Evolutionary conservation across 2,329 filamentous ascomycete genomes (phyloP).

Genomic region (Fonsecaea multimorphosa): DNA sequence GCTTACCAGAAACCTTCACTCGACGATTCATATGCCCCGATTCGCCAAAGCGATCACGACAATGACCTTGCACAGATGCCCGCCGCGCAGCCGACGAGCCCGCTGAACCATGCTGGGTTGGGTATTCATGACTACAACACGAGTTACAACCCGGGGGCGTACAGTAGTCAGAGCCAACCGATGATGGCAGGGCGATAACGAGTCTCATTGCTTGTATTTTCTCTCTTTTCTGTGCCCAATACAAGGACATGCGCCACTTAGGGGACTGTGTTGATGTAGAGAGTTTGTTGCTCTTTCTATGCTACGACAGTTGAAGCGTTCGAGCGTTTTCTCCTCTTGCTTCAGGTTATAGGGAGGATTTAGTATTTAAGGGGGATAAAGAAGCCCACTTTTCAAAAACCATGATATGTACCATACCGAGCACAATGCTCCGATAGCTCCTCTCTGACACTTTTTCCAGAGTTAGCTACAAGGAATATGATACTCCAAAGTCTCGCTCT

Average conservation of each 20-base stretch:
- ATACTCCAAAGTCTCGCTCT: no score
- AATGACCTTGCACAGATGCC: conserved; percentile 45
- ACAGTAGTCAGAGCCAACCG: conserved; percentile 37
- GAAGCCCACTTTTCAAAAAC: neutral
- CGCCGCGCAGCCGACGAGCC: conserved; percentile 39
- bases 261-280: conserved; percentile 3
- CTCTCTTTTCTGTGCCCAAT: neutral
- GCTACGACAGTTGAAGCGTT: neutral
- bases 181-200: conserved; percentile 19
- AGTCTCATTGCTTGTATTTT: conserved; percentile 37
- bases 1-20: conserved; percentile 55
- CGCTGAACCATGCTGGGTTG: conserved; percentile 44
- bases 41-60: conserved; percentile 56
- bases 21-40: conserved; percentile 59
- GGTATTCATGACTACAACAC: conserved; percentile 51
- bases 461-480: no score
- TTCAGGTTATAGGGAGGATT: neutral
- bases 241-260: neutral
- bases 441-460: no score
- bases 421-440: neutral
- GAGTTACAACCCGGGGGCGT: conserved; percentile 48
- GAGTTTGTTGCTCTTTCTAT: neutral
- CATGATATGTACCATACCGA: no score
- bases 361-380: neutral
- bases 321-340: neutral